Base-by-base conservation (phyloP, 2,329 filamentous ascomycete genomes). In the Aspergillus melleus region DNA sequence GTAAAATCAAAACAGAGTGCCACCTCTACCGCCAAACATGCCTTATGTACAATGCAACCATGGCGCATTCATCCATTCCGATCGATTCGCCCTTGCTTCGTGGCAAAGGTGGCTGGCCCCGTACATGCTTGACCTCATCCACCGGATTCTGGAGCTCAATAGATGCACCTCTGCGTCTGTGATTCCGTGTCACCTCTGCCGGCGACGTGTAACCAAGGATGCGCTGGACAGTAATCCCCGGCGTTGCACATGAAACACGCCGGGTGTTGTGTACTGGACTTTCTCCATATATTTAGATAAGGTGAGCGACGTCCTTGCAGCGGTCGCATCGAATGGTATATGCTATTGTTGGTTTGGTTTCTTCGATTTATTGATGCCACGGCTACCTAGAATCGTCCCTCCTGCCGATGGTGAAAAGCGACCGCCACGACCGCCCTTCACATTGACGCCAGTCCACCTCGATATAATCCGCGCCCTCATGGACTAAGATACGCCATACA, bases 401-500 rank as follows among this genome's bases (percentile, higher is more conserved):
- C n/a, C 20, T 14, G 36, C 49, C 52, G 22, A 47, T 24, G 10
- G 39, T 47, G 39, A 61, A 52, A 32, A 60, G 52, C 32, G 20
- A 36, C 36, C 47, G 57, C 20, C 46, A 36, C 56, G 55, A 62
- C 54, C 60, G 46, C 26, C 55, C 49, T n/a, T 47, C 47, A 54
- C 57, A 59, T 19, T 52, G 32, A 1, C 49, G 39, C 57, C 60
- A 54, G n/a, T 64, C 61, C 11, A 67, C 47, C n/a, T 68, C 66
- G 16, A 66, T 59, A 12, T 66, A n/a, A 55, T 67, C 66, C 6
- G 54, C 66, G 10, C 66, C 65, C 29, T 64, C 65, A n/a, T 52
- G 52, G 1, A 60, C 64, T 52, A 68, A 49, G 6, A 61, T 49
- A 6, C 61, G 55, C 64, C 62, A 61, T 16, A 66, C 55, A 12